Evolutionary conservation across 2,329 filamentous ascomycete genomes (phyloP).

Genomic region (Ilyonectria destructans): DNA sequence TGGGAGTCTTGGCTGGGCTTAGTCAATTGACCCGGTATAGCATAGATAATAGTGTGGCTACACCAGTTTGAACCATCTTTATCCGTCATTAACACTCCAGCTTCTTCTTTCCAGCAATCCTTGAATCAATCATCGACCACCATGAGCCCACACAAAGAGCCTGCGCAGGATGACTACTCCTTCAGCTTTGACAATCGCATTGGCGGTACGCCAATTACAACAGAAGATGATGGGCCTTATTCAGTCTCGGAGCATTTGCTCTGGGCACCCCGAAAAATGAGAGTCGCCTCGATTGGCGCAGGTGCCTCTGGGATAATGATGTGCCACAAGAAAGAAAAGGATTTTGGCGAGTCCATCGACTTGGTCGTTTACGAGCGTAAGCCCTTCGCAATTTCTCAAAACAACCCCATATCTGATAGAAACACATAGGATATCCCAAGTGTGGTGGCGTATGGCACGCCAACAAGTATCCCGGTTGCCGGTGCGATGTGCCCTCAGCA

Average conservation of each 20-base stretch:
- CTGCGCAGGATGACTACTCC: constrained; percentile 1
- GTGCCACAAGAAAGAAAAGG: constrained; percentile 34
- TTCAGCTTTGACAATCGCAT: constrained; percentile 23
- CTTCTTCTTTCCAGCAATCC: not conserved
- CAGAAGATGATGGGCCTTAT: not conserved
- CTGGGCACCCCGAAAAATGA: constrained; percentile 24
- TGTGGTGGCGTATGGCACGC: constrained; percentile 56
- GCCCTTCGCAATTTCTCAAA: not conserved
- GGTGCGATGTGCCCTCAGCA: constrained; percentile 56
- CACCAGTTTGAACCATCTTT: not conserved
- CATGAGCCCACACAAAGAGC: not conserved
- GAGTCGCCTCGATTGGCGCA: constrained; percentile 29
- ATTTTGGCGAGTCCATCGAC: constrained; percentile 28
- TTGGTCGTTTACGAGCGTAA: constrained; percentile 30
- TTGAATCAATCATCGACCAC: not conserved
- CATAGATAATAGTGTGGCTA: not conserved
- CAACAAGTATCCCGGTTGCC: constrained; percentile 55
- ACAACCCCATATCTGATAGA: not conserved
- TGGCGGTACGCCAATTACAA: constrained; percentile 23
- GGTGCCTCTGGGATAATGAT: constrained; percentile 32
- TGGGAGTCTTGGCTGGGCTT: too few relatives aligned
- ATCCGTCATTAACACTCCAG: not conserved
- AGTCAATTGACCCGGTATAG: not conserved
- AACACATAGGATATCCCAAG: constrained; percentile 26
- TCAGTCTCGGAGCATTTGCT: constrained; percentile 27